A percentile compares a stretch with the other conserved stretches of the same genome.
Evolutionary conservation across 2,329 filamentous ascomycete genomes (phyloP).

Genomic region (Penicillium sp.): DNA sequence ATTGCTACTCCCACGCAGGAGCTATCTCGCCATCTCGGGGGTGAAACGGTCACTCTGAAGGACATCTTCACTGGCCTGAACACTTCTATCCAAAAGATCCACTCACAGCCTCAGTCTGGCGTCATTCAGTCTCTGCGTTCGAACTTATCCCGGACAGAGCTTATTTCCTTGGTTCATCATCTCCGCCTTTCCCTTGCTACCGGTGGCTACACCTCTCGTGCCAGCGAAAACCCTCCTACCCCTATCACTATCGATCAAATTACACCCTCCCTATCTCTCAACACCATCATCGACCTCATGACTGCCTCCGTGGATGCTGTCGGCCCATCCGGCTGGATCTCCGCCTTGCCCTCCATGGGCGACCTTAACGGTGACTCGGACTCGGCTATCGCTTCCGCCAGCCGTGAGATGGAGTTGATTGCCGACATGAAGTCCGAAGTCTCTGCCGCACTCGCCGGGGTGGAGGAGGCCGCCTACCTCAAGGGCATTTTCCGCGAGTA

Average conservation of each 20-base stretch:
- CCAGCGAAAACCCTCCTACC: conserved; percentile 38
- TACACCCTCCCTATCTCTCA: conserved; percentile 35
- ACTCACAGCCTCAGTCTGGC: conserved; percentile 29
- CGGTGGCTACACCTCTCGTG: conserved; percentile 41
- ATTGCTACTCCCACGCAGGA: conserved; percentile 22
- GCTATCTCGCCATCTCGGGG: conserved; percentile 16
- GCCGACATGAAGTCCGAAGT: conserved; percentile 47
- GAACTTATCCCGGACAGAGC: conserved; percentile 36
- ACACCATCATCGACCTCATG: conserved; percentile 39
- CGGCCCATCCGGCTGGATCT: conserved; percentile 46
- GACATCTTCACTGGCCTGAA: conserved; percentile 39
- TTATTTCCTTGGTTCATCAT: conserved; percentile 40
- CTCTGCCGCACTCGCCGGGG: conserved; percentile 44
- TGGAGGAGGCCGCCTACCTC: conserved; percentile 46
- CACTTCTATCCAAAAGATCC: conserved; percentile 34
- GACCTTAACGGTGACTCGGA: conserved; percentile 21
- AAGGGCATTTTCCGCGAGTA: conserved; percentile 46
- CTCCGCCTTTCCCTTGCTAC: conserved; percentile 42
- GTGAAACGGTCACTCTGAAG: conserved; percentile 23
- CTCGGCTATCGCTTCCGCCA: conserved; percentile 19
- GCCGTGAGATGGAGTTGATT: conserved; percentile 42
- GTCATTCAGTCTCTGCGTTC: conserved; percentile 36
- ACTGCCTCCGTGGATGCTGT: conserved; percentile 46
- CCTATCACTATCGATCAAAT: conserved; percentile 34
- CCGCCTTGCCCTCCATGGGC: conserved; percentile 29